These are phyloP conservation scores for Botrytis aclada DNA, from an alignment of 2,329 filamentous ascomycete genomes.

Conservation along the genomic window DNA sequence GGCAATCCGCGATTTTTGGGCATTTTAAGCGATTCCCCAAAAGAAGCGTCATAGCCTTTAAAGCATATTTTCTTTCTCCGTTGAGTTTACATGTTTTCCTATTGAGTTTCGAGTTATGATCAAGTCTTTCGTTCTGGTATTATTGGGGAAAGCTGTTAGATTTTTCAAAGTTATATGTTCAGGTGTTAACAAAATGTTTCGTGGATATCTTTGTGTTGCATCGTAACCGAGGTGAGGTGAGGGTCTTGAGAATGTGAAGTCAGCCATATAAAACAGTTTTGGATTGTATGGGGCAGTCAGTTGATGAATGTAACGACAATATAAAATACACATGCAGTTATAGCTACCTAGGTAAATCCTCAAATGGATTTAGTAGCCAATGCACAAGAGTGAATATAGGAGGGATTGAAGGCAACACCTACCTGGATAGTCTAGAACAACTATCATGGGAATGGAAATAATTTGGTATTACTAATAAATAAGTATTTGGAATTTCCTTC, in stretches of 20 bases:
- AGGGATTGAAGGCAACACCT: background rate
- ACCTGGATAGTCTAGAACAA: background rate
- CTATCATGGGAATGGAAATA: background rate
- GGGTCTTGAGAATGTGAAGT: background rate
- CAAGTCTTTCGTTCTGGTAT: background rate
- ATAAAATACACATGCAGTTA: background rate
- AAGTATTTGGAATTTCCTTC: background rate
- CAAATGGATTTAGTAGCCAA: background rate
- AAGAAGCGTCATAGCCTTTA: slow-evolving; percentile 4
- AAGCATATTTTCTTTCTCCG: slow-evolving; percentile 1
- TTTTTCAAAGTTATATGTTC: background rate
- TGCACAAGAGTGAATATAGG: background rate
- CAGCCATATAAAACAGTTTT: background rate
- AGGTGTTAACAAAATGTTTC: slow-evolving; percentile 8
- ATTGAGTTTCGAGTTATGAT: background rate
- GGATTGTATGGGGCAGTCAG: background rate
- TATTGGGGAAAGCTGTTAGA: background rate
- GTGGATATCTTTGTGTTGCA: slow-evolving; percentile 16
- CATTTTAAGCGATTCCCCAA: slow-evolving; percentile 9
- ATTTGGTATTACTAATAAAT: background rate
- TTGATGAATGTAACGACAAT: background rate
- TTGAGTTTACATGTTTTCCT: background rate
- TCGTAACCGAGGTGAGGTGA: slow-evolving; percentile 14
- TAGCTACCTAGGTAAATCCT: background rate
- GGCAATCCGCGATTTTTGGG: slow-evolving; percentile 7